A percentile compares a stretch with the other conserved stretches of the same genome.
phyloP scores from a whole-genome alignment of 306 rosid genomes.

The Trichosanthes cucumerina region DNA sequence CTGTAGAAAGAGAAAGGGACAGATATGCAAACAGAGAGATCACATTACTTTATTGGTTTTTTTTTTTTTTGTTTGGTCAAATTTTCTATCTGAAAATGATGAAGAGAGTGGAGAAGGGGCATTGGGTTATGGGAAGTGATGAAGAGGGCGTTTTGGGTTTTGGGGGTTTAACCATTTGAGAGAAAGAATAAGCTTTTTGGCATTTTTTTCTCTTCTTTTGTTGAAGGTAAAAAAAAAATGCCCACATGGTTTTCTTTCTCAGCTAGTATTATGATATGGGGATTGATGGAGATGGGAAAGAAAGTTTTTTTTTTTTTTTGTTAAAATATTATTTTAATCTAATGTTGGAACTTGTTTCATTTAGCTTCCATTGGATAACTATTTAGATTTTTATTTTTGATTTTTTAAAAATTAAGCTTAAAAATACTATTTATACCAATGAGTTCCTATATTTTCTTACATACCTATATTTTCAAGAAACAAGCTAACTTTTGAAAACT shows the following conservation, averaged over 20 bases:
- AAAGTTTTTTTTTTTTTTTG: neutral
- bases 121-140: constrained; percentile 6
- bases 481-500: too few relatives aligned
- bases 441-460: too few relatives aligned
- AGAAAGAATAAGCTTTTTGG: neutral
- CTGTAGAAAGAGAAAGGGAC: constrained; percentile 17
- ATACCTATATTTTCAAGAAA: too few relatives aligned
- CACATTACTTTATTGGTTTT: neutral
- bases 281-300: constrained; percentile 5
- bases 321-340: too few relatives aligned
- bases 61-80: neutral
- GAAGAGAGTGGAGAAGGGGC: constrained; percentile 7
- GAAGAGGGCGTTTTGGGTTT: neutral
- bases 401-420: too few relatives aligned
- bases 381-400: too few relatives aligned
- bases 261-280: constrained; percentile 5
- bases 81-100: constrained; percentile 9
- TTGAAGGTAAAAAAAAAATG: neutral
- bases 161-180: neutral
- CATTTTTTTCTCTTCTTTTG: neutral
- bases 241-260: neutral
- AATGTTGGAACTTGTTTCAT: too few relatives aligned
- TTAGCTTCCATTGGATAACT: too few relatives aligned
- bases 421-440: too few relatives aligned
- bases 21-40: neutral